Evolutionary conservation across 2,329 filamentous ascomycete genomes (phyloP).

Genomic region (Helicocarpus griseus): DNA sequence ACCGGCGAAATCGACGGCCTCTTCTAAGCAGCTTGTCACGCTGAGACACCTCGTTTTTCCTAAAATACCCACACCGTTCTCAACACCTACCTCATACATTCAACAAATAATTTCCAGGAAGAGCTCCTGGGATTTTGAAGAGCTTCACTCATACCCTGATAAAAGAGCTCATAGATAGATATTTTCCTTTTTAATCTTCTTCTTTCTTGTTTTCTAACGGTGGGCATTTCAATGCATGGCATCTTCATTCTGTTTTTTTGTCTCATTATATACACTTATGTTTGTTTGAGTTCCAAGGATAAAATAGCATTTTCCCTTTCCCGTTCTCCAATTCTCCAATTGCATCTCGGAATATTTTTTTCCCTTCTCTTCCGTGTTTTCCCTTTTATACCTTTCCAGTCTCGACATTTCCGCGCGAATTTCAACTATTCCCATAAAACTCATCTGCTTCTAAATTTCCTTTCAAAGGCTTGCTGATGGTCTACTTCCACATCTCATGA

Average conservation of each 20-base stretch:
- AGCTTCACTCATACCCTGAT: background rate
- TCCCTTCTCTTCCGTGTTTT: too few species aligned
- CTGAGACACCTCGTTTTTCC: background rate
- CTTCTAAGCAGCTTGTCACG: slow-evolving; percentile 66
- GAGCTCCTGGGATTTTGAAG: background rate
- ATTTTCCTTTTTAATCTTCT: background rate
- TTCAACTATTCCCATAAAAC: too few species aligned
- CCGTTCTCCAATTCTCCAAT: too few species aligned
- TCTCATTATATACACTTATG: background rate
- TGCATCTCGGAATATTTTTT: too few species aligned
- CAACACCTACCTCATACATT: background rate
- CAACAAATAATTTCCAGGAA: background rate
- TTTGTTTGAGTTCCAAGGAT: too few species aligned
- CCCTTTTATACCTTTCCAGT: too few species aligned
- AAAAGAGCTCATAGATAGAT: too few species aligned
- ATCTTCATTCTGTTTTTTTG: background rate
- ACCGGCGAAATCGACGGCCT: slow-evolving; percentile 82
- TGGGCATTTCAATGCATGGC: background rate
- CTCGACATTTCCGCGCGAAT: too few species aligned
- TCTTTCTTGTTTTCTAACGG: background rate
- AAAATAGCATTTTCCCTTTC: too few species aligned
- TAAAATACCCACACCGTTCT: background rate
- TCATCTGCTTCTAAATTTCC: too few species aligned
- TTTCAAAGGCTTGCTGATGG: too few species aligned
- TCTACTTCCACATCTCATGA: too few species aligned